Evolutionary conservation across 169 alveolate species (phyloP).

Genomic region (Babesia gibsoni): DNA sequence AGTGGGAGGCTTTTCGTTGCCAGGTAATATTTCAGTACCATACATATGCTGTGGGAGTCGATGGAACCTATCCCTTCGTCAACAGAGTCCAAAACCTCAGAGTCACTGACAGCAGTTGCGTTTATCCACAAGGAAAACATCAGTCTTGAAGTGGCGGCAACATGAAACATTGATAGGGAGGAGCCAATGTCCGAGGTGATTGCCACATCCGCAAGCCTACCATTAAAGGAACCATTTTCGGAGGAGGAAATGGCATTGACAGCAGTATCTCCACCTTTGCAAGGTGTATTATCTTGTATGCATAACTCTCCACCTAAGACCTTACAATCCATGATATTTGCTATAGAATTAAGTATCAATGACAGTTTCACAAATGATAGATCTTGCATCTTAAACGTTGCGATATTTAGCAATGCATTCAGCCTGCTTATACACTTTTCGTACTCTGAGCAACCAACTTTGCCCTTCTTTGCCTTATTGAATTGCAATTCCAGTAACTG

Average conservation of each 20-base stretch:
- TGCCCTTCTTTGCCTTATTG: no score
- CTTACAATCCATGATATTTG: conserved; percentile 1
- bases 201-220: not conserved
- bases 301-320: not conserved
- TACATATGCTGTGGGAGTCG: conserved; percentile 45
- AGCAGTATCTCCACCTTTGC: not conserved
- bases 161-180: not conserved
- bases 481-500: conserved; percentile 19
- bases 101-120: not conserved
- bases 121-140: not conserved
- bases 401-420: conserved; percentile 6
- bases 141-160: not conserved
- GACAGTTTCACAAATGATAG: conserved; percentile 27
- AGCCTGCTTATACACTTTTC: not conserved
- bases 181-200: not conserved
- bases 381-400: conserved; percentile 7
- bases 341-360: conserved; percentile 20
- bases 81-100: not conserved
- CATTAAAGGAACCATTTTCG: not conserved
- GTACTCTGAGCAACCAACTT: not conserved
- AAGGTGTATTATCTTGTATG: not conserved
- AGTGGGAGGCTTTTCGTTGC: not conserved
- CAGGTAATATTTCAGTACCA: conserved; percentile 36
- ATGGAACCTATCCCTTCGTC: not conserved
- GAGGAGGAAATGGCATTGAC: no score